Evolutionary conservation across 2,329 filamentous ascomycete genomes (phyloP).

Genomic region (Trichoderma lentiforme): DNA sequence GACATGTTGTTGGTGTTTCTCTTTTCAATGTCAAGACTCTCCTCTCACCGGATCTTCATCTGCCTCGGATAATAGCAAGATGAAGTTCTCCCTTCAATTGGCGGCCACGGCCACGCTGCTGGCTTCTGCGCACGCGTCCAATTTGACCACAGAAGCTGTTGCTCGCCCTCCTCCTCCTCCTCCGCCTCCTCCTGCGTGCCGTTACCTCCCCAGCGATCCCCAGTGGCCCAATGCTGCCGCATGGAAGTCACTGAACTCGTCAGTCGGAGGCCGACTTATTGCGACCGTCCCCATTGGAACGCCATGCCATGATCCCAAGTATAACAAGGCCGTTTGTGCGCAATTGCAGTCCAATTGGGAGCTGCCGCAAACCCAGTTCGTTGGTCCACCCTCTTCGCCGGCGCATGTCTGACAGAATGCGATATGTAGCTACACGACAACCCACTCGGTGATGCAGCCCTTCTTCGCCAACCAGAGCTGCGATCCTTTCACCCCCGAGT

Average conservation of each 20-base stretch:
- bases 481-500: conserved; percentile 35
- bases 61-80: not conserved
- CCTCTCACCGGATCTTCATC: not conserved
- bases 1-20: not conserved
- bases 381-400: not conserved
- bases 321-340: conserved; percentile 43
- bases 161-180: not conserved
- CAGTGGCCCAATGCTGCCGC: not conserved
- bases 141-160: not conserved
- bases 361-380: conserved; percentile 40
- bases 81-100: not conserved
- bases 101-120: not conserved
- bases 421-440: conserved; percentile 1
- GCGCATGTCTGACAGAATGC: not conserved
- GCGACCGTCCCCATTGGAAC: conserved; percentile 48
- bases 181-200: not conserved
- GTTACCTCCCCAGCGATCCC: not conserved
- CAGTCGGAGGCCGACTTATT: conserved; percentile 48
- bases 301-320: conserved; percentile 48
- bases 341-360: conserved; percentile 43
- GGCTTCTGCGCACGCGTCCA: not conserved
- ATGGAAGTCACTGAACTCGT: conserved; percentile 41
- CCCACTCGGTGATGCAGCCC: conserved; percentile 30
- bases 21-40: not conserved
- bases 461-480: conserved; percentile 30